Evolutionary conservation across 345 rosid genomes (phyloP).

Genomic region (Firmiana major): DNA sequence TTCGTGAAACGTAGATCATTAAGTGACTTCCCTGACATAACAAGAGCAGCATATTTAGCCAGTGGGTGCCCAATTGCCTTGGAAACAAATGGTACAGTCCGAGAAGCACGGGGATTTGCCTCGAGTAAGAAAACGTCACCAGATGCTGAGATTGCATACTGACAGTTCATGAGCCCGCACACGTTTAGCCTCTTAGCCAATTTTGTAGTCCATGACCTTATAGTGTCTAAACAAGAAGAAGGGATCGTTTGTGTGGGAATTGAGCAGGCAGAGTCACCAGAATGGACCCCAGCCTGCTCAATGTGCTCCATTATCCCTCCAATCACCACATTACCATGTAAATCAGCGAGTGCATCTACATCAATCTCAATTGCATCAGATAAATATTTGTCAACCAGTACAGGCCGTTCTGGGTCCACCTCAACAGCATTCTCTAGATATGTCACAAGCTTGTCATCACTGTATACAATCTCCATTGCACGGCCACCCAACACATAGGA

Average conservation of each 20-base stretch:
- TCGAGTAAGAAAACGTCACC: constrained; percentile 90
- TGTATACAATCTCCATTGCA: constrained; percentile 91
- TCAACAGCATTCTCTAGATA: constrained; percentile 87
- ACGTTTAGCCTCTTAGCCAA: constrained; percentile 76
- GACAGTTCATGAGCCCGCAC: constrained; percentile 97
- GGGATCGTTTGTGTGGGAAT: constrained; percentile 84
- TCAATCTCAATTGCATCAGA: constrained; percentile 93
- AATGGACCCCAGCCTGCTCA: constrained; percentile 98
- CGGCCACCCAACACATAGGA: constrained; percentile 96
- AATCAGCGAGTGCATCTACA: constrained; percentile 87
- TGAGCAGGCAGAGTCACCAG: constrained; percentile 96
- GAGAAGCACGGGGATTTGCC: constrained; percentile 99
- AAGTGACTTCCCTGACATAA: constrained; percentile 86
- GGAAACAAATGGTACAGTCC: constrained; percentile 94
- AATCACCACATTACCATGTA: constrained; percentile 72
- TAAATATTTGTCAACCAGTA: constrained; percentile 78
- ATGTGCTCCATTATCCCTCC: constrained; percentile 99
- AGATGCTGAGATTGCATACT: constrained; percentile 77
- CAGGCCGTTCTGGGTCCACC: constrained; percentile 95
- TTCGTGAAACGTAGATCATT: constrained; percentile 57
- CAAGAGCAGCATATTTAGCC: constrained; percentile 90
- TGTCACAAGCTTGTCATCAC: constrained; percentile 64
- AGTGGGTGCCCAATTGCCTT: constrained; percentile 93
- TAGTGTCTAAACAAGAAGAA: constrained; percentile 65
- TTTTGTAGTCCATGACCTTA: constrained; percentile 73